These are phyloP conservation scores for Rhododendron williamsianum DNA, from an alignment of 148 eudicot species.

Conservation along the genomic window DNA sequence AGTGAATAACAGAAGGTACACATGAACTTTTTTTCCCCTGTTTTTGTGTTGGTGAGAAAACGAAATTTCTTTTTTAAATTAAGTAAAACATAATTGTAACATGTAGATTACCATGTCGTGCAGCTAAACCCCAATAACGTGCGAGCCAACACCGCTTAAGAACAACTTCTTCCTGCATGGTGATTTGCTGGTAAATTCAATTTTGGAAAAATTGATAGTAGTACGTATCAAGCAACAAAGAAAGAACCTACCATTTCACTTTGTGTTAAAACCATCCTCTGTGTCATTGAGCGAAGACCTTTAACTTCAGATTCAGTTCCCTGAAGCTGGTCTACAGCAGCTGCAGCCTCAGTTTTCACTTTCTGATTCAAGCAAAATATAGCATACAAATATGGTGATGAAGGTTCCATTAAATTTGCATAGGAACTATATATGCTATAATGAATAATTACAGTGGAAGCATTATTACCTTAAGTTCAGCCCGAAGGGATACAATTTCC, in stretches of 20 bases:
- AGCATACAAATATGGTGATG: conserved; percentile 3
- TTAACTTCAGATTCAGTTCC: conserved; percentile 90
- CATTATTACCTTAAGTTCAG: conserved; percentile 64
- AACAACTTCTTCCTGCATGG: conserved; percentile 85
- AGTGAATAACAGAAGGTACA: neutral
- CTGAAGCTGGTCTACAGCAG: conserved; percentile 55
- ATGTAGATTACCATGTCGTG: conserved; percentile 59
- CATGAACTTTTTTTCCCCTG: neutral
- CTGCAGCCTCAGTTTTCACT: conserved; percentile 54
- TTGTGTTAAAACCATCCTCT: conserved; percentile 87
- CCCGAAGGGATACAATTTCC: conserved; percentile 61
- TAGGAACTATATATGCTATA: neutral
- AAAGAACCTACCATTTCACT: conserved; percentile 77
- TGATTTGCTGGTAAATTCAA: neutral
- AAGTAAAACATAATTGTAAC: neutral
- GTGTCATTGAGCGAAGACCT: conserved; percentile 82
- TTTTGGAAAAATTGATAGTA: neutral
- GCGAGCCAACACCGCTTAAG: conserved; percentile 99
- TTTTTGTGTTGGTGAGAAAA: neutral
- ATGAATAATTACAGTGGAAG: neutral
- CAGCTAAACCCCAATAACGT: conserved; percentile 96
- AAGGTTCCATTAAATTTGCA: neutral
- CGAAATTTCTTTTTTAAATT: neutral
- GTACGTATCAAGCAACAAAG: neutral
- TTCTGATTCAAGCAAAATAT: conserved; percentile 40